Conservation (phyloP, 2,329 filamentous ascomycete genomes). For the Drechslerella coelobrocha region DNA sequence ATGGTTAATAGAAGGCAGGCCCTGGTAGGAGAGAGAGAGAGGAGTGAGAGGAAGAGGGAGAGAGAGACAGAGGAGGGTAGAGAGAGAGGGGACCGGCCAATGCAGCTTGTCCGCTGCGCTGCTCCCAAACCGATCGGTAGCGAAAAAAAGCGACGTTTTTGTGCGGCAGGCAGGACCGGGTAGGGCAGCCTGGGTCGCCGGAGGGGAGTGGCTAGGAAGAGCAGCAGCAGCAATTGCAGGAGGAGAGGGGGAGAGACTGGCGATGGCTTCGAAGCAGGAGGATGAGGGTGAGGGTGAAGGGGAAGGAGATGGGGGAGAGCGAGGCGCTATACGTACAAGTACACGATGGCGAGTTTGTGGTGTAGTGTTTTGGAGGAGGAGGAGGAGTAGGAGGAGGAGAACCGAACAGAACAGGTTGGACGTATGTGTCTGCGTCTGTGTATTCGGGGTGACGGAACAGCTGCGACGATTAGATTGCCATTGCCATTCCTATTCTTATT, state of each 20-base stretch:
- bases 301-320: neutral
- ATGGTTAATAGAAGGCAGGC: neutral
- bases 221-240: neutral
- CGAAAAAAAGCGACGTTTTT: constrained; percentile 46
- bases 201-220: neutral
- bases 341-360: neutral
- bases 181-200: neutral
- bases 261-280: neutral
- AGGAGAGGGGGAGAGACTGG: neutral
- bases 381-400: no score
- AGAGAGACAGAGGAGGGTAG: constrained; percentile 7
- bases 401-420: no score
- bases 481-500: no score
- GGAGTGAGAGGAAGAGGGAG: constrained; percentile 4
- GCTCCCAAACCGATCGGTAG: constrained; percentile 22
- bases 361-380: neutral
- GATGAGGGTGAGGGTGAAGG: neutral
- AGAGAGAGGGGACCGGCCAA: constrained; percentile 36
- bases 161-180: constrained; percentile 33
- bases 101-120: neutral
- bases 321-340: neutral
- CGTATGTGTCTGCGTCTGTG: no score
- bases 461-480: no score
- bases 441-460: no score
- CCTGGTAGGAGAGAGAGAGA: neutral